These are phyloP conservation scores for Pyrenula aspistea DNA, from an alignment of 495 filamentous ascomycete species.

Conservation along the genomic window DNA sequence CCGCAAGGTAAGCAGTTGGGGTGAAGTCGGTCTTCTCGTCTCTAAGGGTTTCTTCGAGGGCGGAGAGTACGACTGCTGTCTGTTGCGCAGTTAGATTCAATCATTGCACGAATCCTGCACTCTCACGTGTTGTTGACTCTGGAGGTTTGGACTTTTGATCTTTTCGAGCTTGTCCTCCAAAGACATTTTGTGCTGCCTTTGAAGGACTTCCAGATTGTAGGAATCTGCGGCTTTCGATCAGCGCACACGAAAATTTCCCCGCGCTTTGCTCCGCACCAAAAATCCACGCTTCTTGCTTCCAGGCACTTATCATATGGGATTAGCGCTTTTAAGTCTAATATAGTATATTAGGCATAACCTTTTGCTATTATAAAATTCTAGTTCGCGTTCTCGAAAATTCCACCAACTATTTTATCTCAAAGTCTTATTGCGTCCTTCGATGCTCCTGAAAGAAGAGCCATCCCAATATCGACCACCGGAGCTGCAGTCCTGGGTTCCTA, in stretches of 20 bases:
- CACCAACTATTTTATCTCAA: too few relatives aligned
- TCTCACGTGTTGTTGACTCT: conserved; percentile 84
- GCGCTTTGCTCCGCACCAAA: not conserved
- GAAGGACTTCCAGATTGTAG: too few relatives aligned
- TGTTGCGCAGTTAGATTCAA: conserved; percentile 21
- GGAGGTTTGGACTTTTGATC: conserved; percentile 90
- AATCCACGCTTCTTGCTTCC: not conserved
- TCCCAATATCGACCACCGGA: too few relatives aligned
- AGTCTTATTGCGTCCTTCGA: too few relatives aligned
- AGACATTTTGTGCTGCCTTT: conserved; percentile 45
- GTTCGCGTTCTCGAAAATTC: too few relatives aligned
- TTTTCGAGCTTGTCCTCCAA: conserved; percentile 86
- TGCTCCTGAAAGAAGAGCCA: too few relatives aligned
- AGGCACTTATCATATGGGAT: too few relatives aligned
- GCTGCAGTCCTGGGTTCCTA: too few relatives aligned
- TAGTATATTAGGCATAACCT: too few relatives aligned
- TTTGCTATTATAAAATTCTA: too few relatives aligned
- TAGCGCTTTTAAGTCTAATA: too few relatives aligned
- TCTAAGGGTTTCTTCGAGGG: conserved; percentile 82
- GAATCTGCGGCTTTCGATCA: too few relatives aligned
- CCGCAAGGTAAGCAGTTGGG: conserved; percentile 89
- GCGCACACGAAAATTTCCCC: not conserved
- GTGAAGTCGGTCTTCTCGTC: conserved; percentile 73
- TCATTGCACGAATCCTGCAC: not conserved
- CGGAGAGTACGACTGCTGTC: conserved; percentile 79